A percentile compares a stretch with the other conserved stretches of the same genome.
phyloP scores from a whole-genome alignment of 2,329 filamentous ascomycete genomes.

The Fusarium vanettenii region DNA sequence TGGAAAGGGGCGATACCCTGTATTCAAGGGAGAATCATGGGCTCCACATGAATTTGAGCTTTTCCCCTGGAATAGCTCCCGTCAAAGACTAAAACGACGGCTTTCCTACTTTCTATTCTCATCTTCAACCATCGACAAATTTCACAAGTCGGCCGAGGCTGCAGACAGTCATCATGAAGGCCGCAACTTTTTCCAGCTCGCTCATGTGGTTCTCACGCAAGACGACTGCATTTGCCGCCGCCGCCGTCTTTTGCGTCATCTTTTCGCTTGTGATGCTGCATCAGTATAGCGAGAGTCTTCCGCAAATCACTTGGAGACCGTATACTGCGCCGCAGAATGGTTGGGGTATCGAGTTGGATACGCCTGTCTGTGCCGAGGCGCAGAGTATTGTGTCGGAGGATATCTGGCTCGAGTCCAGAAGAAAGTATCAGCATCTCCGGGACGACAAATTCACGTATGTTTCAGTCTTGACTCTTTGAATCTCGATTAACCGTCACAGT shows the following conservation, averaged over 20 bases:
- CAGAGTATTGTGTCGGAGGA: not conserved
- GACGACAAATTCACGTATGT: slow-evolving; percentile 49
- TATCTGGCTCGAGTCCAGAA: slow-evolving; percentile 12
- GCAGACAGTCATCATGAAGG: not conserved
- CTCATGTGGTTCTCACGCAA: not conserved
- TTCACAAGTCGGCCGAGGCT: not conserved
- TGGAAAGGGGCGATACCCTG: not conserved
- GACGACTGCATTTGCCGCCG: not conserved
- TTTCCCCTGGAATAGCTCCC: not conserved
- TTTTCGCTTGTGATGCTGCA: not conserved
- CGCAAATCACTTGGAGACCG: not conserved
- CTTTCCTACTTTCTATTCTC: not conserved
- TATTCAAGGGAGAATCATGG: not conserved
- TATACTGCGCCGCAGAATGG: not conserved
- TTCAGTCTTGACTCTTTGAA: not conserved
- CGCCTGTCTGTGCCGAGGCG: not conserved
- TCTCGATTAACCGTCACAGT: slow-evolving; percentile 23
- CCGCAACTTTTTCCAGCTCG: not conserved
- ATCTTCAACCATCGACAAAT: not conserved
- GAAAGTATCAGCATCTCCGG: slow-evolving; percentile 33
- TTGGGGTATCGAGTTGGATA: not conserved
- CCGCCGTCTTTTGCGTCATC: not conserved
- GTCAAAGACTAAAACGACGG: not conserved
- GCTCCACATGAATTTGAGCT: not conserved
- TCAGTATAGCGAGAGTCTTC: not conserved